These are phyloP conservation scores for Fraxinus angustifolia DNA, from an alignment of 305 asterid genomes.

Conservation along the genomic window DNA sequence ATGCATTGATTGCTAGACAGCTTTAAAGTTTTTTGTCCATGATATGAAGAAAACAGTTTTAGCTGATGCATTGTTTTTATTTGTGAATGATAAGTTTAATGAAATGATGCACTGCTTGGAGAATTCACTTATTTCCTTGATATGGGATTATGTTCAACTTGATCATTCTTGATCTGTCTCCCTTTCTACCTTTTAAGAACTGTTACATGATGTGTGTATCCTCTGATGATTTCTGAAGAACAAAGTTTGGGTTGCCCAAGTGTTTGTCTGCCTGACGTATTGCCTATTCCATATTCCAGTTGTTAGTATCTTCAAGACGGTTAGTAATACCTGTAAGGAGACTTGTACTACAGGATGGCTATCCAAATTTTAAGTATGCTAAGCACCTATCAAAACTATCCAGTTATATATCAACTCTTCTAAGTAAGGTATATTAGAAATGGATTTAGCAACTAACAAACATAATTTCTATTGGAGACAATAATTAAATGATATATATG, in stretches of 20 bases:
- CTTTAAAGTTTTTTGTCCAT: neutral
- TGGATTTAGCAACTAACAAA: neutral
- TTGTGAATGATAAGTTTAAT: neutral
- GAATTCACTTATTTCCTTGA: neutral
- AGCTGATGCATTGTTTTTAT: neutral
- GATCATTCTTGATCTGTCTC: neutral
- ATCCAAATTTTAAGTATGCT: neutral
- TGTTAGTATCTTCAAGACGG: neutral
- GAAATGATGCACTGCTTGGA: neutral
- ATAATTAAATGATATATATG: neutral
- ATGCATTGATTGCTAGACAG: neutral
- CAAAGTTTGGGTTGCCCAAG: neutral
- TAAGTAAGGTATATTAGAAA: neutral
- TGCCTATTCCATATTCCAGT: neutral
- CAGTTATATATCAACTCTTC: neutral
- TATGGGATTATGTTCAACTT: neutral
- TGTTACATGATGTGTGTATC: neutral
- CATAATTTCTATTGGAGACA: neutral
- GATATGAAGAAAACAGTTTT: neutral
- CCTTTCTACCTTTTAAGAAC: neutral
- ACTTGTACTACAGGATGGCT: neutral
- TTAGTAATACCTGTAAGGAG: neutral
- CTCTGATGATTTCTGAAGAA: neutral
- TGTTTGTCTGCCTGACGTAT: neutral
- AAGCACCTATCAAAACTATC: neutral